These are phyloP conservation scores for Plasmodium cynomolgi DNA, from an alignment of 169 alveolate genomes.

Conservation along the genomic window DNA sequence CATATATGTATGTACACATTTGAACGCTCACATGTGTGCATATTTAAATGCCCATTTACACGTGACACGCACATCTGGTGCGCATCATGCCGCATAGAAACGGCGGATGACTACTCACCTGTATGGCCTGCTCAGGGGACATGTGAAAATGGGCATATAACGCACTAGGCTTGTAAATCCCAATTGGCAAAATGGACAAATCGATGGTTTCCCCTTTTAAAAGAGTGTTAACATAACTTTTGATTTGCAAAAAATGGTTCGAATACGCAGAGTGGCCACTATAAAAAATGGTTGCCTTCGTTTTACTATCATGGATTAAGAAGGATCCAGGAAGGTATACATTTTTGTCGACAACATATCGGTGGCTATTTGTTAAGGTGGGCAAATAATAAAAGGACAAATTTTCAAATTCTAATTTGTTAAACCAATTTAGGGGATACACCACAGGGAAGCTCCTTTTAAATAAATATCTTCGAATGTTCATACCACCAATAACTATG, in stretches of 20 bases:
- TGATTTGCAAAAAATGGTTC: constrained; percentile 52
- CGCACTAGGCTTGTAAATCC: constrained; percentile 65
- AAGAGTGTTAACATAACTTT: constrained; percentile 43
- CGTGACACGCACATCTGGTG: neutral
- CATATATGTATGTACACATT: neutral
- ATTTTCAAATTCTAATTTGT: constrained; percentile 58
- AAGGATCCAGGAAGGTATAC: constrained; percentile 75
- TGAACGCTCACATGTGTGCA: neutral
- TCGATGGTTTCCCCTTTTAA: constrained; percentile 16
- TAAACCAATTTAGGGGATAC: constrained; percentile 75
- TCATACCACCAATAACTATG: constrained; percentile 72
- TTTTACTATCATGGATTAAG: constrained; percentile 35
- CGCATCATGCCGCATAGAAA: neutral
- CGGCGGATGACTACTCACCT: neutral
- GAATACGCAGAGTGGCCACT: constrained; percentile 76
- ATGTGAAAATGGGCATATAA: constrained; percentile 56
- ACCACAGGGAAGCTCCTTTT: constrained; percentile 72
- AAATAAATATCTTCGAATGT: constrained; percentile 59
- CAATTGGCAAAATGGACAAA: constrained; percentile 69
- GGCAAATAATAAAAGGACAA: constrained; percentile 68
- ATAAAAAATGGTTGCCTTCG: constrained; percentile 57
- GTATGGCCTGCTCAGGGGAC: constrained; percentile 70
- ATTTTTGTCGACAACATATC: constrained; percentile 54
- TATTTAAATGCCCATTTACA: too few species aligned
- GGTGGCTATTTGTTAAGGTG: constrained; percentile 56